Evolutionary conservation across 768 basidiomycete species (phyloP), one percentile per base, ranked within the genome.

Genomic region (Astraeus odoratus): DNA sequence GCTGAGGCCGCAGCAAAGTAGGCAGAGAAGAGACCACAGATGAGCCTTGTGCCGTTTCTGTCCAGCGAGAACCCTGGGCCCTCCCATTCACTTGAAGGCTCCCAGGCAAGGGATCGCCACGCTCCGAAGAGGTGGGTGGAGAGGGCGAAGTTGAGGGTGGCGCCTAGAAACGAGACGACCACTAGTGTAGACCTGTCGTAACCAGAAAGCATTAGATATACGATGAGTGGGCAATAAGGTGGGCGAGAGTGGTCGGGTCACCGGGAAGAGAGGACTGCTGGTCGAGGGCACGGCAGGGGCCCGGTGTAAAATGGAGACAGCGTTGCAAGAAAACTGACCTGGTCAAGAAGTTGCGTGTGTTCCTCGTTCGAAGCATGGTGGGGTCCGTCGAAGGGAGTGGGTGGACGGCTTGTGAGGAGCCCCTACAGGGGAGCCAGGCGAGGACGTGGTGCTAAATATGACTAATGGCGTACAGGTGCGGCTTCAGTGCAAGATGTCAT

Each of bases 1-100:
- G 75, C 62, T 1, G 81, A 75, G 6, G 83, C 81, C 0, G 78
- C 74, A 6, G 74, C 68, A 55, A 88, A 83, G 61, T 90, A 87
- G 18, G 75, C 64, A 23, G 73, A 77, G 24, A 84, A 68, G 35
- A 89, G 70, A 8, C 68, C 78, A 67, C 81, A 86, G 22, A 86
- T 57, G 42, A 76, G 60, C 29, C 66, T 59, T n/a, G 71, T 63
- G 23, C 64, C 65, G 42, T 75, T 69, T 46, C 65, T 63, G 15
- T 61, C 63, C 57, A 72, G 63, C 4, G 65, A 59, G 49, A 70
- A 68, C 8, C 60, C 52, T 4, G 68, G 61, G n/a, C 68, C 67
- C 43, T 70, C 68, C 75, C 75, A 75, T 44, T 77, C 76, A 49
- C 64, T 68, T 48, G 71, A 75, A 1, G 67, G 59, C 35, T 76